Evolutionary conservation across 371 early-diverging fungal genomes (phyloP).

Genomic region (Nematocida sp.): DNA sequence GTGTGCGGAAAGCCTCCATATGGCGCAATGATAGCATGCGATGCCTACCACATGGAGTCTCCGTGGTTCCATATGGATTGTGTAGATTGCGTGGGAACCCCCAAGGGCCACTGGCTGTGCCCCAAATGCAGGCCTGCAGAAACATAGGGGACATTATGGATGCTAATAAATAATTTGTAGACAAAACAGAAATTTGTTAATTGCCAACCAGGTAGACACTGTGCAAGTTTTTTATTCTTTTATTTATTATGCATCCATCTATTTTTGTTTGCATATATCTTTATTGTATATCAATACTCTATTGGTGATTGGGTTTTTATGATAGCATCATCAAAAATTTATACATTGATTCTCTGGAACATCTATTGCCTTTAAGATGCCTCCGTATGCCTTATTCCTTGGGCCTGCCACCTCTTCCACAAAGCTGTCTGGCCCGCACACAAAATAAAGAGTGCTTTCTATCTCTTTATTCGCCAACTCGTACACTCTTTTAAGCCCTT

Average conservation of each 20-base stretch:
- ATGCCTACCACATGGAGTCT: conserved; percentile 70
- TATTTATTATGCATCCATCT: no score
- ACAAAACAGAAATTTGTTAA: no score
- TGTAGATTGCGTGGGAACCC: conserved; percentile 75
- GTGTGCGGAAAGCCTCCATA: conserved; percentile 60
- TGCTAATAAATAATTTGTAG: no score
- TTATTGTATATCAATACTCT: no score
- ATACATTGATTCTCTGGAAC: conserved; percentile 1
- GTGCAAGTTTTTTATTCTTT: no score
- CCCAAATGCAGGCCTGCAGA: conserved; percentile 68
- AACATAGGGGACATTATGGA: no score
- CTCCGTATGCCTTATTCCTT: conserved; percentile 43
- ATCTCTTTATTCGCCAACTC: neutral
- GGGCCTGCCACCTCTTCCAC: conserved; percentile 13
- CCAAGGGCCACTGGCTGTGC: conserved; percentile 86
- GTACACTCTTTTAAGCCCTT: neutral
- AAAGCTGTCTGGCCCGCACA: conserved; percentile 49
- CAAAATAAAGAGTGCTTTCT: conserved; percentile 20
- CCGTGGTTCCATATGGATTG: conserved; percentile 91
- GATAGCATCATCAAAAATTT: conserved; percentile 13
- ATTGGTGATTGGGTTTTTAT: no score
- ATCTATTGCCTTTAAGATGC: conserved; percentile 2
- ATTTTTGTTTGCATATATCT: no score
- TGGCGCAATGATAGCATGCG: conserved; percentile 67
- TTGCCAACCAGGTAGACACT: no score